These are phyloP conservation scores for Alternaria arborescens DNA, from an alignment of 2,329 filamentous ascomycete species.

Conservation along the genomic window DNA sequence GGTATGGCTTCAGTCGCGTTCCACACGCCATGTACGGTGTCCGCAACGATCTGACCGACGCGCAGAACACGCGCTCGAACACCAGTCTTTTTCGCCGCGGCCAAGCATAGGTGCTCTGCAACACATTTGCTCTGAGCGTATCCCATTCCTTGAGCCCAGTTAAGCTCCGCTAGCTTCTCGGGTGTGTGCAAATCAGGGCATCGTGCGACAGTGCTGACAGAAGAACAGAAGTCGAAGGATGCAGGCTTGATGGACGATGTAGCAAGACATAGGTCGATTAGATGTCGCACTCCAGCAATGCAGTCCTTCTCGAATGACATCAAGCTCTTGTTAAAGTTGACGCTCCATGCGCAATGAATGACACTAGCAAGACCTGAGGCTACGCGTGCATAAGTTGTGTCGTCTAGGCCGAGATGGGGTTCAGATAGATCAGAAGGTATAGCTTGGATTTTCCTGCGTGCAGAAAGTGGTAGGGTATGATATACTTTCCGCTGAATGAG, in stretches of 20 bases:
- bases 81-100: conserved; percentile 27
- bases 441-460: conserved; percentile 42
- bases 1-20: conserved; percentile 61
- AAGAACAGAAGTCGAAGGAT: conserved; percentile 57
- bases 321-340: conserved; percentile 65
- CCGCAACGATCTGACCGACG: conserved; percentile 59
- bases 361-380: conserved; percentile 49
- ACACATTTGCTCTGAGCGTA: conserved; percentile 62
- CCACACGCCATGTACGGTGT: conserved; percentile 58
- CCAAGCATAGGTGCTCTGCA: conserved; percentile 54
- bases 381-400: conserved; percentile 22
- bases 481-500: conserved; percentile 50
- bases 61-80: conserved; percentile 38
- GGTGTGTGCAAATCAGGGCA: conserved; percentile 40
- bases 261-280: conserved; percentile 53
- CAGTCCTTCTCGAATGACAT: conserved; percentile 59
- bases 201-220: conserved; percentile 54
- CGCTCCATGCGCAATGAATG: conserved; percentile 64
- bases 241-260: conserved; percentile 48
- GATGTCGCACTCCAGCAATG: conserved; percentile 57
- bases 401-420: conserved; percentile 52
- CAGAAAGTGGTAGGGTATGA: conserved; percentile 34
- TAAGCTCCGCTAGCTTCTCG: conserved; percentile 42
- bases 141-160: conserved; percentile 60
- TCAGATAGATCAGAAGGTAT: conserved; percentile 53